Evolutionary conservation across 768 basidiomycete species (phyloP), one percentile per base, ranked within the genome.

Genomic region (Boletus subcaerulescens): DNA sequence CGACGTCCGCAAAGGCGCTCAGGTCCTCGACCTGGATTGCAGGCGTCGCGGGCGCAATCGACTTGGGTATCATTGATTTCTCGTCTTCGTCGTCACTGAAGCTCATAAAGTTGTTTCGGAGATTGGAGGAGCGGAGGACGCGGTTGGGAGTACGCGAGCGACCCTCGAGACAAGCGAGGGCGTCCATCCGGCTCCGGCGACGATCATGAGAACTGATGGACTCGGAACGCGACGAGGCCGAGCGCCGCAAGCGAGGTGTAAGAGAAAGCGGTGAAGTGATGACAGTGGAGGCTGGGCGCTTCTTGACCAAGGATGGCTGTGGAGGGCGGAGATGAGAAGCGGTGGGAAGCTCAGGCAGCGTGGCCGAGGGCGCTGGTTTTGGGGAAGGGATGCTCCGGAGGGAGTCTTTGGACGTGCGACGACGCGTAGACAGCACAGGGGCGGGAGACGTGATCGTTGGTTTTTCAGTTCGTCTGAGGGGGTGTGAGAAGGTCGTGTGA

Each of bases 91-190:
- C 84, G 59, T 87, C 86, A 48, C 74, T 79, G 77, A 85, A 80
- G 71, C 75, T 82, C 81, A 86, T 87, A 60, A 87, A 87, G 65
- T 86, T 85, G 29, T 67, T 62, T 46, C 71, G 67, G 14, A 55
- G 51, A 50, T 38, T 42, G 53, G 58, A 52, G 29, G 50, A n/a
- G 29, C 62, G 47, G 1, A 63, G 45, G 7, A 63, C 53, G 20
- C 66, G 67, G 53, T 58, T 54, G 31, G 55, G 65, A 6, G 56
- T 61, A 31, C 63, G 57, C 1, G 65, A 68, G 32, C 79, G 78
- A 15, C 86, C 86, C 59, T 88, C 87, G 24, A 88, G 78, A 26
- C 79, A 74, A 0, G 85, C 86, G 8, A 88, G 80, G 0, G 87
- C 86, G 22, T 81, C 77, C 40, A 79, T 79, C 24, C 83, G 79